Evolutionary conservation across 2,329 filamentous ascomycete genomes (phyloP).

Genomic region (Diaporthe destruens): DNA sequence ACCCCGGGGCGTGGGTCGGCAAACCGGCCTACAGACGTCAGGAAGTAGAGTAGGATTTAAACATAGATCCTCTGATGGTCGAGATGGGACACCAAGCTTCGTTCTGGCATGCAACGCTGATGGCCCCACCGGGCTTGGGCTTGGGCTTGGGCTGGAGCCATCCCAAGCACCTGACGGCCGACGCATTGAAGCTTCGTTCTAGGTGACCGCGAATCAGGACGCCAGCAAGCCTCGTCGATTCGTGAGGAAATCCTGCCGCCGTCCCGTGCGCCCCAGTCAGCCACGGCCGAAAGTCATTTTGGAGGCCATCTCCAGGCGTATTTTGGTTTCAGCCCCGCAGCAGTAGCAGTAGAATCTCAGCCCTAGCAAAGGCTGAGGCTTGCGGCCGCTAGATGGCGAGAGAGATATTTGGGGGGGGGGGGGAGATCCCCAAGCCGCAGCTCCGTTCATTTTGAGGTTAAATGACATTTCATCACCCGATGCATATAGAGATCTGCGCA

Average conservation of each 20-base stretch:
- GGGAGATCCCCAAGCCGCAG: conserved; percentile 26
- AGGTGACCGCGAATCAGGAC: conserved; percentile 6
- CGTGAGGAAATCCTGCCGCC: conserved; percentile 1
- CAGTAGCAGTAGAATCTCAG: conserved; percentile 1
- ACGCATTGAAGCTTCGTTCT: conserved; percentile 9
- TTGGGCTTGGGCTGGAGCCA: neutral
- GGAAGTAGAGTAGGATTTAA: conserved; percentile 22
- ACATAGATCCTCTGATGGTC: conserved; percentile 16
- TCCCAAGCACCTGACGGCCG: neutral
- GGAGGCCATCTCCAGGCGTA: neutral
- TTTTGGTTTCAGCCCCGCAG: conserved; percentile 27
- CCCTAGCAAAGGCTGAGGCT: conserved; percentile 29
- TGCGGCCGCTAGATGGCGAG: conserved; percentile 22
- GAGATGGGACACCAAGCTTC: conserved; percentile 14
- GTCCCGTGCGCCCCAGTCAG: conserved; percentile 2
- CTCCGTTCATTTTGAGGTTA: conserved; percentile 15
- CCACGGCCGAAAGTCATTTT: conserved; percentile 3
- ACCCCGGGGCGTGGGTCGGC: conserved; percentile 10
- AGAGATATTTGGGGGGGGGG: neutral
- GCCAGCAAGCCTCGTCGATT: neutral
- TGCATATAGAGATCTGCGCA: no score
- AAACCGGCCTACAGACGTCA: neutral
- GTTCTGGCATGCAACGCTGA: conserved; percentile 16
- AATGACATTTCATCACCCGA: neutral
- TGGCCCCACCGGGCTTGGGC: neutral